phyloP scores from a whole-genome alignment of 106 monocot species.

The Platanthera guangdongensis region DNA sequence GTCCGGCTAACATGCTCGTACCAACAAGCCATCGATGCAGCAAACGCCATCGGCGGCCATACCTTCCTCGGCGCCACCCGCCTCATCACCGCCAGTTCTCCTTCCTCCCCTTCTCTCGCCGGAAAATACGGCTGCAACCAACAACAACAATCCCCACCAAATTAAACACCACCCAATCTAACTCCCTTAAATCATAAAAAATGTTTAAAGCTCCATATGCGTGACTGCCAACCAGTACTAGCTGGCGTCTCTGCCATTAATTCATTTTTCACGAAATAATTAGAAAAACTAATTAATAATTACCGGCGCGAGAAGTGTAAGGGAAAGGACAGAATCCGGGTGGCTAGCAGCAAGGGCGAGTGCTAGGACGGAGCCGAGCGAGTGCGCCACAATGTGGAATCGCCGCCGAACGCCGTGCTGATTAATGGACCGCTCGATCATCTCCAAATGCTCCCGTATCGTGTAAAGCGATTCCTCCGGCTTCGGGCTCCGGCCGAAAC shows the following conservation, averaged over 20 bases:
- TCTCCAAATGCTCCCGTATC: conserved; percentile 68
- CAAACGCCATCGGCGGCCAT: conserved; percentile 81
- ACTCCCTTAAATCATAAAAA: neutral
- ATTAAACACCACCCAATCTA: neutral
- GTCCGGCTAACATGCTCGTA: conserved; percentile 97
- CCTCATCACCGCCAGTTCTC: conserved; percentile 55
- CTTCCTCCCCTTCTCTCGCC: conserved; percentile 43
- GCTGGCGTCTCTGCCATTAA: neutral
- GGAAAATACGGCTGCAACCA: conserved; percentile 63
- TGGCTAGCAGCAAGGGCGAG: conserved; percentile 74
- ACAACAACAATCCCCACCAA: conserved; percentile 7
- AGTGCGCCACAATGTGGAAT: conserved; percentile 91
- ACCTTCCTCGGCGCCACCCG: conserved; percentile 69
- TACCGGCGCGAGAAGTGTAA: conserved; percentile 80
- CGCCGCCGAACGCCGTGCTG: conserved; percentile 27
- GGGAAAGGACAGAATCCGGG: conserved; percentile 55
- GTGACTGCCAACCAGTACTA: neutral
- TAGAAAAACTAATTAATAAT: neutral
- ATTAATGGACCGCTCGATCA: conserved; percentile 78
- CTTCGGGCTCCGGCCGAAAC: conserved; percentile 90
- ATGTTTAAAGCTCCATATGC: neutral
- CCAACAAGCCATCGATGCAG: conserved; percentile 78
- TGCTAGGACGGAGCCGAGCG: conserved; percentile 74
- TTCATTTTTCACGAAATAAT: neutral
- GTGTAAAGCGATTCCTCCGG: conserved; percentile 86